Percentiles rank a stretch among this genome's conserved stretches.
Conservation (phyloP, 1,284 basidiomycete species). For the Neolentinus lepideus region DNA sequence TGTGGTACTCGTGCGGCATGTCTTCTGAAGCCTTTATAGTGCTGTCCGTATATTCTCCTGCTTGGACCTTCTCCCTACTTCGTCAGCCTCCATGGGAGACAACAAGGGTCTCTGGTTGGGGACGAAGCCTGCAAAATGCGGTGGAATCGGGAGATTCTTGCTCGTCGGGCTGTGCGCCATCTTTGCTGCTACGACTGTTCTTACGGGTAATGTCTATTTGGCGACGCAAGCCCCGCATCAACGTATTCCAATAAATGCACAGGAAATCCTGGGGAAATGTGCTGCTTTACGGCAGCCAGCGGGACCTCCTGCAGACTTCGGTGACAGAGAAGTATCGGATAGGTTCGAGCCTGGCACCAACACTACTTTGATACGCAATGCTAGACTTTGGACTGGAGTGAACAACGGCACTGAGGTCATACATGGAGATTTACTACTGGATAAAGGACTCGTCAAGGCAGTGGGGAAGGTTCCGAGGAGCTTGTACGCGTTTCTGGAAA, state of each 20-base stretch:
- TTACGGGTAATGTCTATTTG: neutral
- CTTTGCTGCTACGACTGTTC: neutral
- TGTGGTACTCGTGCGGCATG: no score
- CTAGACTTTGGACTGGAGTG: constrained; percentile 58
- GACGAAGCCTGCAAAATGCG: neutral
- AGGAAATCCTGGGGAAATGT: constrained; percentile 29
- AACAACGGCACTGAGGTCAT: constrained; percentile 45
- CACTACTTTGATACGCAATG: constrained; percentile 54
- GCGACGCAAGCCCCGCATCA: neutral
- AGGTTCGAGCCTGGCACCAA: constrained; percentile 58
- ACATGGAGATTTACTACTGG: constrained; percentile 43
- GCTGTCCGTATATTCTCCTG: no score
- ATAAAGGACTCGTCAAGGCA: constrained; percentile 45
- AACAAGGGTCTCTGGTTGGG: neutral
- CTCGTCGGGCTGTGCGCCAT: neutral
- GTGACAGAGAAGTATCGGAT: constrained; percentile 49
- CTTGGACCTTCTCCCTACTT: no score
- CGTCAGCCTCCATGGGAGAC: neutral
- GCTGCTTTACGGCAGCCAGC: constrained; percentile 24
- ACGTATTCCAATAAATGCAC: constrained; percentile 18
- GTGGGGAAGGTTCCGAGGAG: constrained; percentile 32
- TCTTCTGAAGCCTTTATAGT: no score
- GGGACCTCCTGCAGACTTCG: constrained; percentile 41
- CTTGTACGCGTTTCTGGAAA: constrained; percentile 17
- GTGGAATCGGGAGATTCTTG: neutral